phyloP scores from a whole-genome alignment of 306 rosid species.

The Medicago lupulina region DNA sequence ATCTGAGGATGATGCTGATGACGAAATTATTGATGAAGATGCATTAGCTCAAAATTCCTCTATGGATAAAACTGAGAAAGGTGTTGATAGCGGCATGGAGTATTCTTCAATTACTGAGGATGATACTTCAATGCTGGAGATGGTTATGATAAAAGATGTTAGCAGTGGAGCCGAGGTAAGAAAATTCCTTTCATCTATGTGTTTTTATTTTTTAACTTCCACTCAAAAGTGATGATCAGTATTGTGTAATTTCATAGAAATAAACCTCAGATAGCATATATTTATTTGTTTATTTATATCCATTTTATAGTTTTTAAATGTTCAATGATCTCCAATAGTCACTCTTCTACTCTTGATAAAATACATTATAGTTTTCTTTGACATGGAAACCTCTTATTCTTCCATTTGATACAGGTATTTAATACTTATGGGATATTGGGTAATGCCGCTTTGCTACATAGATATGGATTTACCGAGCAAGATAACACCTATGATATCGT shows the following conservation, averaged over 20 bases:
- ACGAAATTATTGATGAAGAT: constrained; percentile 45
- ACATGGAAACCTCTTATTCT: constrained; percentile 11
- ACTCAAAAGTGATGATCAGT: constrained; percentile 6
- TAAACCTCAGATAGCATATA: not conserved
- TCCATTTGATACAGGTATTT: constrained; percentile 61
- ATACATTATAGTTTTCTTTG: not conserved
- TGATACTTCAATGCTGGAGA: constrained; percentile 63
- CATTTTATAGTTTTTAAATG: constrained; percentile 9
- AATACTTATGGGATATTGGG: constrained; percentile 87
- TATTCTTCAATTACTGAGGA: constrained; percentile 45
- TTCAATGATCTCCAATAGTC: constrained; percentile 21
- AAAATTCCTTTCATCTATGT: constrained; percentile 1
- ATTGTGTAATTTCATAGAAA: not conserved
- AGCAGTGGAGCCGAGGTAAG: constrained; percentile 76
- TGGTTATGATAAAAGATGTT: constrained; percentile 88
- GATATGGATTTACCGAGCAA: constrained; percentile 91
- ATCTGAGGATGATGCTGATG: constrained; percentile 46
- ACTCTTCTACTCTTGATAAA: constrained; percentile 11
- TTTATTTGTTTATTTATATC: not conserved
- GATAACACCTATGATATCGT: constrained; percentile 77
- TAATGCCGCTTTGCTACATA: constrained; percentile 92
- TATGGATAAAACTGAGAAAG: constrained; percentile 37
- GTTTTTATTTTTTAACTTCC: not conserved
- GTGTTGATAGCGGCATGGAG: constrained; percentile 39
- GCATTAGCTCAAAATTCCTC: constrained; percentile 39